These are phyloP conservation scores for Suhomyces vadensis DNA, from an alignment of 805 yeast genomes.

Conservation along the genomic window DNA sequence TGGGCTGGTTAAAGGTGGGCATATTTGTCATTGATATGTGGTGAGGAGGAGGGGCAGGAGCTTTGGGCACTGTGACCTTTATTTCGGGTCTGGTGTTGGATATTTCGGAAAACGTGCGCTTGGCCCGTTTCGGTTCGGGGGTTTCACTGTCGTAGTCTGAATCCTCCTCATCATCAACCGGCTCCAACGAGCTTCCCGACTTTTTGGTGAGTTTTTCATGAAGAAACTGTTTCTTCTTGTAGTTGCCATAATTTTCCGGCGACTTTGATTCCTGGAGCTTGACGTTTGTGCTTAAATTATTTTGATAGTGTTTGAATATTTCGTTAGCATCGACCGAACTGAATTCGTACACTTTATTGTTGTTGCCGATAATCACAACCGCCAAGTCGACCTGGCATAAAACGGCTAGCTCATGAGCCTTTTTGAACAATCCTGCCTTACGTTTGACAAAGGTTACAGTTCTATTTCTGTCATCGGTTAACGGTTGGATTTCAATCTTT, in stretches of 20 bases:
- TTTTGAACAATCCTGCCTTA: conserved; percentile 89
- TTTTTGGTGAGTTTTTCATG: conserved; percentile 15
- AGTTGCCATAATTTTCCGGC: conserved; percentile 68
- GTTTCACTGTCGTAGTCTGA: conserved; percentile 37
- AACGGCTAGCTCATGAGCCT: conserved; percentile 83
- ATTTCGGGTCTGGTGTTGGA: conserved; percentile 7
- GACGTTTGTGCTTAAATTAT: conserved; percentile 7
- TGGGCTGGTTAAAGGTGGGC: conserved; percentile 18
- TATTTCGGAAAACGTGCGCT: conserved; percentile 15
- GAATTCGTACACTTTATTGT: conserved; percentile 81
- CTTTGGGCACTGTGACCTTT: conserved; percentile 5
- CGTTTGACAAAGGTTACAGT: conserved; percentile 89
- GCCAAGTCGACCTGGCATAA: conserved; percentile 93
- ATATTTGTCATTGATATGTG: conserved; percentile 12
- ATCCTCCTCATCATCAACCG: conserved; percentile 20
- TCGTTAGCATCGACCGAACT: conserved; percentile 62
- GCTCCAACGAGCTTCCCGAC: conserved; percentile 5
- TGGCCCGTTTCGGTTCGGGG: conserved; percentile 36
- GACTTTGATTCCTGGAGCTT: conserved; percentile 58
- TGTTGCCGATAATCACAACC: conserved; percentile 81
- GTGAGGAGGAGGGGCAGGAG: conserved; percentile 10
- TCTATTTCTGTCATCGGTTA: conserved; percentile 83
- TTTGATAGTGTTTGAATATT: conserved; percentile 19
- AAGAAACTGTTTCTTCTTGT: conserved; percentile 40
- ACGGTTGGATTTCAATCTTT: conserved; percentile 90